These are phyloP conservation scores for Gaertneriomyces sp. DNA, from an alignment of 192 early-diverging fungal genomes.

Conservation along the genomic window DNA sequence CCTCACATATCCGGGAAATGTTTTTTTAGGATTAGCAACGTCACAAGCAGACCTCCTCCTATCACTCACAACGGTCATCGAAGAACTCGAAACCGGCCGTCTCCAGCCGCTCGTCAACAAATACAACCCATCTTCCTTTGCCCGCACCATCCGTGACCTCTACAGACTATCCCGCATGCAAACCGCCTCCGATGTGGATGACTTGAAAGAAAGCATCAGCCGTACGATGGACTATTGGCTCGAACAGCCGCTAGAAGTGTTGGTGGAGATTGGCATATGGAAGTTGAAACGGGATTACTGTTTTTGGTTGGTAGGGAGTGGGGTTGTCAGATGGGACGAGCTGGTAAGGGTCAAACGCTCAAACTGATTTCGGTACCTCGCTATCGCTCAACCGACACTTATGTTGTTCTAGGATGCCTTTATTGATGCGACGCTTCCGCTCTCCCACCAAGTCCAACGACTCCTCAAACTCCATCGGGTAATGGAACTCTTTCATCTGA, in stretches of 20 bases:
- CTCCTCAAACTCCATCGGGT: conserved; percentile 27
- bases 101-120: conserved; percentile 37
- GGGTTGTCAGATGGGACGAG: conserved; percentile 7
- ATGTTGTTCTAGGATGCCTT: conserved; percentile 17
- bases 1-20: no score
- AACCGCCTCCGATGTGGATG: conserved; percentile 32
- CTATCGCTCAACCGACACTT: conserved; percentile 6
- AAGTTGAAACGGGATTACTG: conserved; percentile 40
- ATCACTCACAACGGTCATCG: conserved; percentile 20
- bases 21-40: background rate
- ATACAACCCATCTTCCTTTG: conserved; percentile 30
- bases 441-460: conserved; percentile 29
- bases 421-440: conserved; percentile 25
- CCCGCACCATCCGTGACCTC: conserved; percentile 30
- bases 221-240: conserved; percentile 42
- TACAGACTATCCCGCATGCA: conserved; percentile 29
- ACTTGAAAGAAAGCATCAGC: conserved; percentile 30
- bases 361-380: background rate
- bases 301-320: conserved; percentile 29
- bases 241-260: conserved; percentile 37
- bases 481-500: conserved; percentile 27
- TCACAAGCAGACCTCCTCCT: conserved; percentile 11
- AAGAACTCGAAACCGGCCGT: conserved; percentile 23
- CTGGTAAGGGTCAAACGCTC: background rate
- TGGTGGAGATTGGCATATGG: conserved; percentile 41